These are phyloP conservation scores for Suillus fuscotomentosus DNA, from an alignment of 768 basidiomycete species.

Conservation along the genomic window DNA sequence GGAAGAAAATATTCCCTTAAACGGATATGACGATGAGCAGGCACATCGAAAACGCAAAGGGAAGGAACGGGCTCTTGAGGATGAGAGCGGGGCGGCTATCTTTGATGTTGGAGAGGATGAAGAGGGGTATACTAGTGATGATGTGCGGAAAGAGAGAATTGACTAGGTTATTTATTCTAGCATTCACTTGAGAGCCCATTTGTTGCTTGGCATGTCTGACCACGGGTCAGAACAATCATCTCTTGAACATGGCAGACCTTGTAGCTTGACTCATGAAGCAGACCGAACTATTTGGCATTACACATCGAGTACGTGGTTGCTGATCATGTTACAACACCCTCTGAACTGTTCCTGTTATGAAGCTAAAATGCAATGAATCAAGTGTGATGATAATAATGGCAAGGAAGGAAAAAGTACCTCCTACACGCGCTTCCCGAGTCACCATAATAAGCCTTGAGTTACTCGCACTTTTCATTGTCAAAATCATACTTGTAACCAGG, in stretches of 20 bases:
- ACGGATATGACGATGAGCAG: conserved; percentile 45
- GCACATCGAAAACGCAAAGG: conserved; percentile 40
- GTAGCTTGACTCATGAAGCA: background rate
- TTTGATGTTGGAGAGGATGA: conserved; percentile 58
- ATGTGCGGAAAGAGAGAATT: conserved; percentile 1
- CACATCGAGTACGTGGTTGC: background rate
- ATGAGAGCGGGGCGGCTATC: conserved; percentile 38
- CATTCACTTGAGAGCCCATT: background rate
- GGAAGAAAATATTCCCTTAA: conserved; percentile 76
- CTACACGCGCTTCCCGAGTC: no score
- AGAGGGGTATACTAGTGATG: conserved; percentile 33
- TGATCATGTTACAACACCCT: background rate
- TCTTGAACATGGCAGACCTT: background rate
- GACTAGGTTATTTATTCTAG: background rate
- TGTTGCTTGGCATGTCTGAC: background rate
- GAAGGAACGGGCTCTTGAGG: conserved; percentile 43
- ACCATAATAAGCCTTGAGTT: no score
- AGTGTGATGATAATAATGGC: no score
- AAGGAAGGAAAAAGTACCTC: no score
- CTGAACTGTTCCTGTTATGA: no score
- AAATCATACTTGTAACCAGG: background rate
- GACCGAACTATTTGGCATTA: background rate
- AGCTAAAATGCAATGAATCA: no score
- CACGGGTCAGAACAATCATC: background rate
- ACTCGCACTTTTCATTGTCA: no score